Percentiles rank a stretch among this genome's conserved stretches.
phyloP scores from a whole-genome alignment of 2,329 filamentous ascomycete genomes.

The Colletotrichum siamense region DNA sequence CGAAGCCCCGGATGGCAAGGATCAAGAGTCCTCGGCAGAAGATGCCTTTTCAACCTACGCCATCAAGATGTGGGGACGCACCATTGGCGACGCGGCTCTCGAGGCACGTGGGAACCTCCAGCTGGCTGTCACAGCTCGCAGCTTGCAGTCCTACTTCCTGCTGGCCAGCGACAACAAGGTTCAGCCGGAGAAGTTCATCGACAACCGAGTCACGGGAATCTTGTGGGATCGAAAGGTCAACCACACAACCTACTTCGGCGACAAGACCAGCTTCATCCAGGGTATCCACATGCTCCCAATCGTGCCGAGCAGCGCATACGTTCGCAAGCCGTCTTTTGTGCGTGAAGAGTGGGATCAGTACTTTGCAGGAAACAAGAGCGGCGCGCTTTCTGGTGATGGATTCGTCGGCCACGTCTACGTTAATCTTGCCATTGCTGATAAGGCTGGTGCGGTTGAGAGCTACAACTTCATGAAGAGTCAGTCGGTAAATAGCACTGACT shows the following conservation, averaged over 20 bases:
- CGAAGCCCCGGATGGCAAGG: conserved; percentile 68
- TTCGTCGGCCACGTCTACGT: conserved; percentile 81
- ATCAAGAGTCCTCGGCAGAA: conserved; percentile 82
- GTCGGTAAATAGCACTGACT: background rate
- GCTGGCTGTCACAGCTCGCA: conserved; percentile 72
- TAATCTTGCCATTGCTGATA: conserved; percentile 73
- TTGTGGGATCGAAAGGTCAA: conserved; percentile 88
- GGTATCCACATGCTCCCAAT: conserved; percentile 78
- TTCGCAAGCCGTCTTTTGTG: conserved; percentile 69
- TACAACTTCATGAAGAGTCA: conserved; percentile 11
- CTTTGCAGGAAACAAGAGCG: conserved; percentile 8
- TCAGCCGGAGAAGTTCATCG: conserved; percentile 71
- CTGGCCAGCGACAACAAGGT: conserved; percentile 66
- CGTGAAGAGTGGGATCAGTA: conserved; percentile 70
- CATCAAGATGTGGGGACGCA: conserved; percentile 83
- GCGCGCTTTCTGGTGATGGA: conserved; percentile 73
- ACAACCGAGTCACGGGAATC: conserved; percentile 50
- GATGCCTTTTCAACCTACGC: conserved; percentile 81
- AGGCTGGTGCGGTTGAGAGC: conserved; percentile 1
- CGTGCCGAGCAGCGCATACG: conserved; percentile 65
- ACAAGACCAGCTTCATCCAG: conserved; percentile 56
- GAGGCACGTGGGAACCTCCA: conserved; percentile 77
- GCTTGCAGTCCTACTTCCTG: conserved; percentile 76
- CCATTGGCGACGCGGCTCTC: conserved; percentile 72
- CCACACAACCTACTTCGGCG: conserved; percentile 79